Evolutionary conservation across 2,329 filamentous ascomycete genomes (phyloP), one percentile per base, ranked within the genome.

Genomic region (Apiospora phragmitis): DNA sequence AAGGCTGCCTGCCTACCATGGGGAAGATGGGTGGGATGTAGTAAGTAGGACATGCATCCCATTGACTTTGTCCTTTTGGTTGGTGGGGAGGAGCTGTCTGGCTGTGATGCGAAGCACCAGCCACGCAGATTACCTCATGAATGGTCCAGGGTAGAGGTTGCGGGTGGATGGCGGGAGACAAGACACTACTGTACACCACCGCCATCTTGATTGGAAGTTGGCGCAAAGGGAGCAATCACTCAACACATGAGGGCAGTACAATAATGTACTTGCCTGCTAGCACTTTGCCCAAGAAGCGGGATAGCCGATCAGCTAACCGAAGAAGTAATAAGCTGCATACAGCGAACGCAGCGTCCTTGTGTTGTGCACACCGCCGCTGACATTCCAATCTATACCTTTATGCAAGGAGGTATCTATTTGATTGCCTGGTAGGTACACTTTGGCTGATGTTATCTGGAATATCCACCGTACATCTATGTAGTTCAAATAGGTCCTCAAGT

Each of bases 281-380:
- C 55, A 62, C 29, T 2, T 62, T 62, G 55, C 38, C 18, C 55
- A 62, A 62, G 21, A 38, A 16, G 32, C 55, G 55, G 55, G 55
- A 38, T 62, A 18, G 55, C 55, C 55, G 55, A 62, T 62, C 55
- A 62, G 32, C 55, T 62, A 62, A 62, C 55, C 32, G n/a, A 35
- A 62, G 55, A 62, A 62, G 55, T 32, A 8, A 38, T 9, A 62
- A 62, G 29, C 55, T 38, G 55, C 55, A 62, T 62, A 62, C 21
- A 12, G 55, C 26, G 51, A 35, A n/a, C 16, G 51, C 51, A 32
- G 12, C 14, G 29, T 21, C 9, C 16, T 55, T 55, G 49, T 55
- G 32, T 26, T 55, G 49, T 14, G 26, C 55, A 62, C 55, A 62
- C 32, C 55, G 32, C 55, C 9, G 55, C 55, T 62, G 55, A 62